Percentiles rank a stretch among this genome's conserved stretches.
phyloP scores from a whole-genome alignment of 176 grass and related monocot species.

The Bromus sterilis region DNA sequence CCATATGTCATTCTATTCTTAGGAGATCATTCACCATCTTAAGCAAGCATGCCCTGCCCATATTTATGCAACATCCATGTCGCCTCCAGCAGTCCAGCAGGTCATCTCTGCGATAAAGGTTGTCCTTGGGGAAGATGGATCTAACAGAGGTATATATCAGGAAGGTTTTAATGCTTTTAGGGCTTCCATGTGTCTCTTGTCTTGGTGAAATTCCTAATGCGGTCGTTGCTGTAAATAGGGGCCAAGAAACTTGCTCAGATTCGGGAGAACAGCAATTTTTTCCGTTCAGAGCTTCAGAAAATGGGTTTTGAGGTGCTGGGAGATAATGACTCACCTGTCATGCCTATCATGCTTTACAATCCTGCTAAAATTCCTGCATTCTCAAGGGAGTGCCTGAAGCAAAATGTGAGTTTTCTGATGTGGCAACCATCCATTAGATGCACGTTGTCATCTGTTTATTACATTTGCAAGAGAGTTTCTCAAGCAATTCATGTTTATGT shows the following conservation, averaged over 20 bases:
- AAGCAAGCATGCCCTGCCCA: constrained; percentile 79
- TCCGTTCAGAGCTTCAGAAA: constrained; percentile 84
- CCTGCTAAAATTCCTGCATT: constrained; percentile 97
- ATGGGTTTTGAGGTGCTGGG: constrained; percentile 98
- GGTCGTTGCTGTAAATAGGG: constrained; percentile 40
- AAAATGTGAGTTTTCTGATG: constrained; percentile 54
- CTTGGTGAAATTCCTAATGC: constrained; percentile 20
- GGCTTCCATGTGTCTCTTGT: background rate
- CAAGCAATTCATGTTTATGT: background rate
- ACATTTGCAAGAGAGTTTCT: background rate
- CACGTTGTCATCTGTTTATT: background rate
- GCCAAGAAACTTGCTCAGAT: constrained; percentile 82
- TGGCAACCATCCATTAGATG: background rate
- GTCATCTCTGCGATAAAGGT: constrained; percentile 87
- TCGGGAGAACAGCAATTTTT: constrained; percentile 96
- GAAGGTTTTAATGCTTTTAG: background rate
- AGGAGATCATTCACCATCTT: constrained; percentile 90
- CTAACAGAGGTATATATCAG: constrained; percentile 74
- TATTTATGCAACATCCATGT: constrained; percentile 96
- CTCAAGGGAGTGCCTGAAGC: constrained; percentile 79
- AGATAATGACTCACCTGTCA: constrained; percentile 87
- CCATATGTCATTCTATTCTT: background rate
- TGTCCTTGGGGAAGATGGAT: constrained; percentile 88
- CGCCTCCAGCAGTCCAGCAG: constrained; percentile 91
- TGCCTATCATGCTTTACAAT: constrained; percentile 99